Evolutionary conservation across 108 stramenopile species (phyloP), one percentile per base, ranked within the genome.

Genomic region (Pseudonitzschia multistriata): DNA sequence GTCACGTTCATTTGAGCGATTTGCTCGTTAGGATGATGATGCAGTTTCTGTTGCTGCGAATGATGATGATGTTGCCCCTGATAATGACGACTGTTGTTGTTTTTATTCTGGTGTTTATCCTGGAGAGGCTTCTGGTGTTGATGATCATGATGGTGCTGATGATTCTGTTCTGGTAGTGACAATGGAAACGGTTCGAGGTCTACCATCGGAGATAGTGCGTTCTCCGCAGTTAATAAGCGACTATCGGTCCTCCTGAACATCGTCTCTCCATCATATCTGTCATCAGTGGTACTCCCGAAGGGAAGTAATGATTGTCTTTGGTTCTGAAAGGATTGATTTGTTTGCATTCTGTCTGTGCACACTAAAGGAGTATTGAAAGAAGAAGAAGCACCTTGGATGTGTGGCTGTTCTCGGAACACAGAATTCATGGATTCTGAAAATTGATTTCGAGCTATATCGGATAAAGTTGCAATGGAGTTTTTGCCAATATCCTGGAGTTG

Each of bases 351-450:
- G 21, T 25, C 50, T 25, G 42, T 17, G 7, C 42, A 13, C 42
- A 45, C 17, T 45, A 39, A 10, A 39, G 42, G 1, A 45, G 24
- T 24, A 24, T 52, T 25, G 25, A 25, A 52, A 7, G 50, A 8
- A 10, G 8, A 52, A 25, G 6, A 59, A 30, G 4, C 31, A 35
- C n/a, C 19, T 59, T n/a, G n/a, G n/a, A n/a, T n/a, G n/a, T n/a
- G 57, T 35, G 31, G 13, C 31, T 59, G 31, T 19, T 55, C 54
- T 55, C 54, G 54, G 3, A 55, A 30, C 29, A 59, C 35, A 35
- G 57, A 33, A 59, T 59, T 59, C 5, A 25, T 27, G 29, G 27
- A 55, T 55, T 55, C 54, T 30, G 54, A 27, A 25, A 55, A 30
- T 55, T 55, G 54, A 28, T 11, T 27, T 5, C 54, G 22, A 11